Evolutionary conservation across 495 filamentous ascomycete genomes (phyloP), one percentile per base, ranked within the genome.

Genomic region (Wilcoxina mikolae): DNA sequence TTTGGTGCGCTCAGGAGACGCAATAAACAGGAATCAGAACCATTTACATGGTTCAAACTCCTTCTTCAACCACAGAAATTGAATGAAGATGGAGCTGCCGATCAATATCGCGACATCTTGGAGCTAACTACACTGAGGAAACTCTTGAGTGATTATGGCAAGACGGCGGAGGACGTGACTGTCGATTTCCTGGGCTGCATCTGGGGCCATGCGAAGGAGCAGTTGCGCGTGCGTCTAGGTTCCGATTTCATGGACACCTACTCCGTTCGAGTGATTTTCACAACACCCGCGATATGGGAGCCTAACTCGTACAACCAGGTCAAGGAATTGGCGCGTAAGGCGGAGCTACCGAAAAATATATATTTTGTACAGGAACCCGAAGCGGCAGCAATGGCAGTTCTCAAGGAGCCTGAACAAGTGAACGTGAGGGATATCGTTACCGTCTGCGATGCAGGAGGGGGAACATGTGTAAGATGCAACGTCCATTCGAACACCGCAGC

Each of bases 21-120:
- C 23, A 24, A 46, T 11, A 24, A 46, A 7, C 2, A 24, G 15
- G 22, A 46, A 11, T 17, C n/a, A 18, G 43, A 24, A 12, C 43
- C 43, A 7, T 46, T 46, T 46, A 46, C 43, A 24, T 46, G 43
- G 43, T 46, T 46, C 22, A 46, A 46, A 24, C 22, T 46, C 11
- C 11, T 46, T 12, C 11, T 46, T 2, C 43, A 46, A 24, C 43
- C 17, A 24, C 43, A 12, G n/a, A 24, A 18, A 24, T 18, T 17
- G 15, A 35, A n/a, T n/a, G 12, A 12, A 18, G 35, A 39, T 15
- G 15, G 12, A 18, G 20, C 15, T 3, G 35, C 15, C 12, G 20
- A 39, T n/a, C n/a, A n/a, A n/a, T n/a, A n/a, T n/a, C n/a, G n/a
- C n/a, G n/a, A n/a, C n/a, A n/a, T n/a, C 11, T 17, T 20, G 22